These are phyloP conservation scores for Ogataea saltuana DNA, from an alignment of 805 yeast genomes.

Conservation along the genomic window DNA sequence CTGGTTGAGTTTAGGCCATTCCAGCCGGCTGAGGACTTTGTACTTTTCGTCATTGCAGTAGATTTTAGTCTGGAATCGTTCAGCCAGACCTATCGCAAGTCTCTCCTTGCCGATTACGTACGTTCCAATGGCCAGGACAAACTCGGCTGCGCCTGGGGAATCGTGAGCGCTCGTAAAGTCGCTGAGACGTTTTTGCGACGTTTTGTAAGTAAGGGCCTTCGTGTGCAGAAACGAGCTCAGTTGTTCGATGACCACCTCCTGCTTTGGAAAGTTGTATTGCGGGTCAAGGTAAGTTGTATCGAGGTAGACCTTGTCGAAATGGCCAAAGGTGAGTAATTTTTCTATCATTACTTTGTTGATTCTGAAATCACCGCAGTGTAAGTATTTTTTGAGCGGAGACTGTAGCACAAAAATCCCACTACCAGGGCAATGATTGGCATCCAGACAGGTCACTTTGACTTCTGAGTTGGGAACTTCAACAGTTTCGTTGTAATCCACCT, in stretches of 20 bases:
- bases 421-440: constrained; percentile 98
- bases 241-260: constrained; percentile 60
- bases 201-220: constrained; percentile 27
- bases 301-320: constrained; percentile 66
- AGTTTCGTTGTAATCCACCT: constrained; percentile 41
- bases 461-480: constrained; percentile 42
- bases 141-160: constrained; percentile 19
- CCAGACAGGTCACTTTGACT: constrained; percentile 59
- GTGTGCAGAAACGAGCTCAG: constrained; percentile 52
- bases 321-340: constrained; percentile 32
- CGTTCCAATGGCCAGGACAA: constrained; percentile 73
- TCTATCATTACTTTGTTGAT: constrained; percentile 55
- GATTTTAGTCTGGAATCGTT: constrained; percentile 51
- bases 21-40: constrained; percentile 45
- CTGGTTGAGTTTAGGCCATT: constrained; percentile 43
- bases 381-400: constrained; percentile 39
- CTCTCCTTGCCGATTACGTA: constrained; percentile 93
- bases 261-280: constrained; percentile 73
- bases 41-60: constrained; percentile 52
- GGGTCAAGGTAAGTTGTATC: constrained; percentile 92
- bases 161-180: constrained; percentile 29
- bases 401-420: constrained; percentile 79
- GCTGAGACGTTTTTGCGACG: constrained; percentile 37
- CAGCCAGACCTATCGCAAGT: constrained; percentile 67
- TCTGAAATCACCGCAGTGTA: constrained; percentile 95